These are phyloP conservation scores for Candida peoriensis DNA, from an alignment of 805 yeast genomes.

Conservation along the genomic window DNA sequence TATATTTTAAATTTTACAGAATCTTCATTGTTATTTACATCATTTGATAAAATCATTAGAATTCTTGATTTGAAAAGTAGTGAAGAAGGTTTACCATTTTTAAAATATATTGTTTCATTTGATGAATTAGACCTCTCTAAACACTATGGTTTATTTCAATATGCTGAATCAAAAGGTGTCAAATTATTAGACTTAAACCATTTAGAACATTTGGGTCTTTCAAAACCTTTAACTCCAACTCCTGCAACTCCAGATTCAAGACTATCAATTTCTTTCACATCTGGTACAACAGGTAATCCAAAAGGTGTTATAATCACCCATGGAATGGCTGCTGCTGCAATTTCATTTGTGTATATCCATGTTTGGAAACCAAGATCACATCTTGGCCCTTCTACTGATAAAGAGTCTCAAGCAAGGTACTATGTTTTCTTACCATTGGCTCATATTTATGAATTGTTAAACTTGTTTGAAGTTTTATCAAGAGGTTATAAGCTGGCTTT, in stretches of 20 bases:
- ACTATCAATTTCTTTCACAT: conserved; percentile 52
- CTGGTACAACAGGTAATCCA: conserved; percentile 62
- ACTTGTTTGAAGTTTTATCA: conserved; percentile 32
- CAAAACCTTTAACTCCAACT: conserved; percentile 26
- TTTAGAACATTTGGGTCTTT: conserved; percentile 34
- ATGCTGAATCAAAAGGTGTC: conserved; percentile 22
- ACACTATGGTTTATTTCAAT: conserved; percentile 21
- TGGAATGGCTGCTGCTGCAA: conserved; percentile 34
- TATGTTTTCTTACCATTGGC: conserved; percentile 49
- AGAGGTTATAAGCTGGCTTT: conserved; percentile 38
- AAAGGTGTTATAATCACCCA: conserved; percentile 55
- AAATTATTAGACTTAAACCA: conserved; percentile 34
- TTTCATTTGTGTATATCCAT: conserved; percentile 15
- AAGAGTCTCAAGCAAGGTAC: conserved; percentile 25
- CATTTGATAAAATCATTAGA: conserved; percentile 28
- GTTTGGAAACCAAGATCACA: conserved; percentile 22
- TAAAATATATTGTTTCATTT: conserved; percentile 44
- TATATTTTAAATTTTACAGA: conserved; percentile 10
- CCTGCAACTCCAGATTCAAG: conserved; percentile 38
- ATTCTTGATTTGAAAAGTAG: conserved; percentile 16
- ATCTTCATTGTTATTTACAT: conserved; percentile 19
- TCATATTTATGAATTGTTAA: conserved; percentile 49
- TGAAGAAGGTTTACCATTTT: conserved; percentile 22
- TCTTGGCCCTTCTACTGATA: conserved; percentile 12
- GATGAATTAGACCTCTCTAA: conserved; percentile 35